phyloP scores from a whole-genome alignment of 768 basidiomycete genomes.

The Hysterangium stoloniferum region DNA sequence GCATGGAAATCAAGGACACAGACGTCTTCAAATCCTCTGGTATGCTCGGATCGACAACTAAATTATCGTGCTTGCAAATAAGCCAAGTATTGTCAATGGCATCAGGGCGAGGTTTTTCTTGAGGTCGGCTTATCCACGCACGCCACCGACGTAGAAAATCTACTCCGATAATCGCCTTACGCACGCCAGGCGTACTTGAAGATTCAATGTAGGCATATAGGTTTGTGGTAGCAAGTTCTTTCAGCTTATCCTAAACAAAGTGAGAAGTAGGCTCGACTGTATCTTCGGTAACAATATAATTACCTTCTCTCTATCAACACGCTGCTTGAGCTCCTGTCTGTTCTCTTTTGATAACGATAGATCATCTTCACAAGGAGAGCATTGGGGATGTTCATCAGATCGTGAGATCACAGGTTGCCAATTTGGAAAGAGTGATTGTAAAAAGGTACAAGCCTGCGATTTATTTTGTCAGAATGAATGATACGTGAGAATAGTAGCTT shows the following conservation, averaged over 20 bases:
- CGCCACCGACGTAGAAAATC: constrained; percentile 63
- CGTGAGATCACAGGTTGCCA: constrained; percentile 50
- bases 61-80: constrained; percentile 57
- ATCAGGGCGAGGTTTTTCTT: constrained; percentile 49
- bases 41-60: constrained; percentile 61
- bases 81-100: constrained; percentile 52
- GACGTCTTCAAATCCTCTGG: constrained; percentile 49
- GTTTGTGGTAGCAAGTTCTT: neutral
- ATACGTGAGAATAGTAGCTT: neutral
- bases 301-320: constrained; percentile 77
- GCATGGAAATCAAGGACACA: constrained; percentile 47
- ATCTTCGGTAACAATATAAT: neutral
- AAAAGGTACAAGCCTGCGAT: constrained; percentile 45
- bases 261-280: neutral
- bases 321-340: constrained; percentile 52
- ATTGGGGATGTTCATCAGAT: constrained; percentile 39
- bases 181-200: neutral
- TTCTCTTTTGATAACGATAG: constrained; percentile 51
- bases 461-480: neutral
- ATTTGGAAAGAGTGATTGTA: constrained; percentile 51
- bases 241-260: constrained; percentile 11
- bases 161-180: constrained; percentile 46
- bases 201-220: neutral
- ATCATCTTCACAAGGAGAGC: constrained; percentile 54
- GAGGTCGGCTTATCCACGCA: constrained; percentile 57